A percentile compares a stretch with the other conserved stretches of the same genome.
Conservation (phyloP, 23 red algal genomes). For the Gracilaria caudata region DNA sequence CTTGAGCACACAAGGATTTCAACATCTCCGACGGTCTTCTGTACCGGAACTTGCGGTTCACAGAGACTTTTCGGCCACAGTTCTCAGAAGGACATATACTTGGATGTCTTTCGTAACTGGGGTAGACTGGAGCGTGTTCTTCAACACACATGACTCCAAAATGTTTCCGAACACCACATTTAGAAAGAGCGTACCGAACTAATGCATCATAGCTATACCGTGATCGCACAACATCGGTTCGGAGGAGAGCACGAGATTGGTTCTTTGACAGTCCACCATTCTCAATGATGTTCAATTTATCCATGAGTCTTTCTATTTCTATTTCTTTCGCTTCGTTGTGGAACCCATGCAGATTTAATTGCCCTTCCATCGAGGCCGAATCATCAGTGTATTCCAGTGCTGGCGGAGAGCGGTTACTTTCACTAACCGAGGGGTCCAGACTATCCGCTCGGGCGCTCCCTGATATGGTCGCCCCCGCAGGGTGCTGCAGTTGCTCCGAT, state of each 20-base stretch:
- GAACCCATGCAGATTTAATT: not conserved
- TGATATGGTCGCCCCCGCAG: not conserved
- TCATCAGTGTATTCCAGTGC: not conserved
- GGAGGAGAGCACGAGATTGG: not conserved
- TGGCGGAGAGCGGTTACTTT: not conserved
- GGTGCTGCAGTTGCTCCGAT: not conserved
- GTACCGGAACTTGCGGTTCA: not conserved
- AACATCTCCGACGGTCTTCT: not conserved
- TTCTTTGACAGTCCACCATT: not conserved
- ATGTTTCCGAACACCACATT: not conserved
- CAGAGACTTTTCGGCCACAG: not conserved
- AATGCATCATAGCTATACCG: constrained; percentile 21
- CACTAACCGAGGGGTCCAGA: not conserved
- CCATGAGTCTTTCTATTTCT: not conserved
- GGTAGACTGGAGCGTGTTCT: not conserved
- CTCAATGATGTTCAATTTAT: constrained; percentile 4
- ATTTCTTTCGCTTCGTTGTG: not conserved
- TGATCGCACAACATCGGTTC: constrained; percentile 3
- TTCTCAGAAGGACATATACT: not conserved
- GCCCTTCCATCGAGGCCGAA: not conserved
- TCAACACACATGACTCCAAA: not conserved
- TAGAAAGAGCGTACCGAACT: not conserved
- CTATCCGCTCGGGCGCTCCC: not conserved
- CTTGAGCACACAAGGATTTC: too few species aligned
- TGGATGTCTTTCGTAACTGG: not conserved